Evolutionary conservation across 371 early-diverging fungal genomes (phyloP).

Genomic region (Mortierella sp.): DNA sequence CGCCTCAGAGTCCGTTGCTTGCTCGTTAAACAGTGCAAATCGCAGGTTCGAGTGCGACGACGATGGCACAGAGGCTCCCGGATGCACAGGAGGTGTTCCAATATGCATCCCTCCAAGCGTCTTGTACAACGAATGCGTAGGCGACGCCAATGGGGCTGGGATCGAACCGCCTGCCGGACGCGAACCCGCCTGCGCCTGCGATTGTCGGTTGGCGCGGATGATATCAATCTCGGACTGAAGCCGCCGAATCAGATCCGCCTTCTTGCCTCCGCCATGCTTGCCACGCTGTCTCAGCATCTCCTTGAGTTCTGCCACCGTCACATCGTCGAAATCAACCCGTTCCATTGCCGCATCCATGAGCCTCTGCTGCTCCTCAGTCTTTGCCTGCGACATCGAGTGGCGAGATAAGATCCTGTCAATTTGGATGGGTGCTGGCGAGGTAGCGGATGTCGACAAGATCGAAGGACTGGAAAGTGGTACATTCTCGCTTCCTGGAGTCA

Average conservation of each 20-base stretch:
- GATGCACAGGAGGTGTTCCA: slow-evolving; percentile 34
- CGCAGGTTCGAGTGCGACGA: slow-evolving; percentile 34
- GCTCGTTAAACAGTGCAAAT: slow-evolving; percentile 20
- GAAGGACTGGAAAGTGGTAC: slow-evolving; percentile 39
- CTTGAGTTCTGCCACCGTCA: slow-evolving; percentile 81
- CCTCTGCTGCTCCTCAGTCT: slow-evolving; percentile 64
- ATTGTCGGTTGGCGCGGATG: slow-evolving; percentile 54
- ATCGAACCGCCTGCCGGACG: slow-evolving; percentile 3
- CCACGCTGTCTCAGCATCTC: slow-evolving; percentile 79
- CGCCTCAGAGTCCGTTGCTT: neutral
- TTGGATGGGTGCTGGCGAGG: slow-evolving; percentile 41
- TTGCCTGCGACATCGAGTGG: slow-evolving; percentile 51
- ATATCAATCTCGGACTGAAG: slow-evolving; percentile 67
- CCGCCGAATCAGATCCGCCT: slow-evolving; percentile 71
- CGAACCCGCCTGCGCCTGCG: neutral
- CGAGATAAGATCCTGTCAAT: slow-evolving; percentile 40
- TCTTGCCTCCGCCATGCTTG: slow-evolving; percentile 79
- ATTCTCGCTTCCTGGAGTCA: slow-evolving; percentile 29
- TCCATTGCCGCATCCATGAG: slow-evolving; percentile 73
- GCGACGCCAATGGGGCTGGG: slow-evolving; percentile 40
- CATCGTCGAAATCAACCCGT: slow-evolving; percentile 78
- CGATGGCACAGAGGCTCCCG: neutral
- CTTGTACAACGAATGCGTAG: slow-evolving; percentile 31
- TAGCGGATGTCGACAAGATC: slow-evolving; percentile 19
- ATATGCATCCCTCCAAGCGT: slow-evolving; percentile 45